A percentile compares a stretch with the other conserved stretches of the same genome.
Conservation (phyloP, 106 monocot species). For the Alisma plantagoaquatica region DNA sequence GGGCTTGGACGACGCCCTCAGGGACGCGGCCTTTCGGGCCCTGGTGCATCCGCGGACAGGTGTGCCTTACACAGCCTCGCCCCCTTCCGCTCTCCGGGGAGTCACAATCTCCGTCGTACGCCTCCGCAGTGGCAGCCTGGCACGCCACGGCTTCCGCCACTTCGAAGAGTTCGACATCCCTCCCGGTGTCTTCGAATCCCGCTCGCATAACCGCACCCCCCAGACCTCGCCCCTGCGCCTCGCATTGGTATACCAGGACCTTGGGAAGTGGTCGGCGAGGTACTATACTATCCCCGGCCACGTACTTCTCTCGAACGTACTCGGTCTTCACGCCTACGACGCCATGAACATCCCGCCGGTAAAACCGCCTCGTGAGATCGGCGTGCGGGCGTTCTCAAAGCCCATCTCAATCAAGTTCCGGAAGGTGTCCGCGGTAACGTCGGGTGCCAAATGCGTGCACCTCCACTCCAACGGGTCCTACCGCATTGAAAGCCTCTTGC, state of each 20-base stretch:
- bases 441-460: conserved; percentile 42
- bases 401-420: conserved; percentile 57
- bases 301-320: conserved; percentile 6
- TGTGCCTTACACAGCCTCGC: conserved; percentile 21
- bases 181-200: conserved; percentile 34
- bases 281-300: conserved; percentile 18
- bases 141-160: conserved; percentile 29
- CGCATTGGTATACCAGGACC: conserved; percentile 32
- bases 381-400: conserved; percentile 22
- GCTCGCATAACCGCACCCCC: too few relatives aligned
- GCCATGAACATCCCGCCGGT: conserved; percentile 48
- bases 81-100: conserved; percentile 63
- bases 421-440: conserved; percentile 10
- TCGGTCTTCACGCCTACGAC: conserved; percentile 41
- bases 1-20: conserved; percentile 60
- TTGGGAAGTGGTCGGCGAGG: conserved; percentile 17
- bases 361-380: conserved; percentile 38
- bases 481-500: conserved; percentile 34
- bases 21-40: conserved; percentile 66
- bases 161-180: conserved; percentile 72
- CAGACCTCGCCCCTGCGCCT: conserved; percentile 69
- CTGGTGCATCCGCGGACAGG: conserved; percentile 63
- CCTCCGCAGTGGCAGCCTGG: conserved; percentile 66
- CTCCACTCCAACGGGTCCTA: conserved; percentile 56
- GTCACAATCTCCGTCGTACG: conserved; percentile 46